Conservation (phyloP, 164 flowering plant species). For the Chloranthus sessilifolius region DNA sequence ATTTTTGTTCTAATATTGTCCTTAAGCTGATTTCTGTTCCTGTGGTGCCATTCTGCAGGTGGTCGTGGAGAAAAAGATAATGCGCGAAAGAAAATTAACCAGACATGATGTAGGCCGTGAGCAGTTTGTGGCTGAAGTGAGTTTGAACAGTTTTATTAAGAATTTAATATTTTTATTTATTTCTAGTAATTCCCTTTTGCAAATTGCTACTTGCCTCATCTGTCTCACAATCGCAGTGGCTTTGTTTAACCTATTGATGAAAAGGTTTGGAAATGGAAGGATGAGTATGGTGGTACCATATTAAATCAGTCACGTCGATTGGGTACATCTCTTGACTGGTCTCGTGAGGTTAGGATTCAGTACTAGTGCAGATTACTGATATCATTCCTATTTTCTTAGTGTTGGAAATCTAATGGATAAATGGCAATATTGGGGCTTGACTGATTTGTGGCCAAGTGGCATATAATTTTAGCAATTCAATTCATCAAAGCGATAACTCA, state of each 20-base stretch:
- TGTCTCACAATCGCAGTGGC: background rate
- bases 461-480: too few species aligned
- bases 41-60: conserved; percentile 45
- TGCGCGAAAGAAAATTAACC: conserved; percentile 74
- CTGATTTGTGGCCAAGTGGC: too few species aligned
- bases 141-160: conserved; percentile 20
- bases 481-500: too few species aligned
- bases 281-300: conserved; percentile 80
- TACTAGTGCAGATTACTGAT: background rate
- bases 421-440: too few species aligned
- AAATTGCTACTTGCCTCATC: background rate
- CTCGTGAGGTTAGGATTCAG: conserved; percentile 69
- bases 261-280: conserved; percentile 98
- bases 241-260: conserved; percentile 11
- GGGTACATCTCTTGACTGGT: conserved; percentile 99
- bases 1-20: too few species aligned
- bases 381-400: background rate
- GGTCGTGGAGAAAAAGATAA: conserved; percentile 93
- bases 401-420: too few species aligned
- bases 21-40: conserved; percentile 5
- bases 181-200: background rate
- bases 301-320: conserved; percentile 70
- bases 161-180: background rate
- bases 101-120: conserved; percentile 95
- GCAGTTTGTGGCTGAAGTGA: conserved; percentile 74